Conservation (phyloP, 352 stramenopile species). For the Phytopythium mirpurense region DNA sequence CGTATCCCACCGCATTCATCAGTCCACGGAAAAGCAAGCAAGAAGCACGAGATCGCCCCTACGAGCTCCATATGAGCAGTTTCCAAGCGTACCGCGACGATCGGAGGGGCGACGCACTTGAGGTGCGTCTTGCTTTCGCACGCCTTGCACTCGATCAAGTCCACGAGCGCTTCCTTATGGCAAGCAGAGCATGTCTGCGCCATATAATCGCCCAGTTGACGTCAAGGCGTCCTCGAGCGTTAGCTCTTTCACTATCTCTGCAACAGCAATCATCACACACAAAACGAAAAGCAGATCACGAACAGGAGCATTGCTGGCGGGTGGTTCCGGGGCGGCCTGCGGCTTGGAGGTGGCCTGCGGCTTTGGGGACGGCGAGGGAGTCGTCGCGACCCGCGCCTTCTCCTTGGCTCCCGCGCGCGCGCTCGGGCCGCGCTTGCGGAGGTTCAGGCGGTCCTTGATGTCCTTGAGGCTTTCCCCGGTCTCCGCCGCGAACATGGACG, state of each 20-base stretch:
- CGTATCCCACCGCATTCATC: background rate
- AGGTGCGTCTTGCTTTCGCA: conserved; percentile 57
- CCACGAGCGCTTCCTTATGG: conserved; percentile 34
- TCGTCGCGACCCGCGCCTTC: conserved; percentile 24
- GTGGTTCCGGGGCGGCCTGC: conserved; percentile 1
- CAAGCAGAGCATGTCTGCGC: conserved; percentile 41
- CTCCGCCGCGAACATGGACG: conserved; percentile 65
- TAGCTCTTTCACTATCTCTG: background rate
- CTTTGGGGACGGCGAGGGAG: conserved; percentile 3
- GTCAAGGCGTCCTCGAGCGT: too few species aligned
- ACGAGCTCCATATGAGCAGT: too few species aligned
- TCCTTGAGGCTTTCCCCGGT: conserved; percentile 73
- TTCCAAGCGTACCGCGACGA: conserved; percentile 26
- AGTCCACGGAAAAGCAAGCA: background rate
- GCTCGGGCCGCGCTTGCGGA: conserved; percentile 62
- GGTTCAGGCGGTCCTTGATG: conserved; percentile 71
- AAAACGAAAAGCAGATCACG: too few species aligned
- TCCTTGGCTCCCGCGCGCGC: conserved; percentile 51
- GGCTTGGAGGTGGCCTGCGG: conserved; percentile 14
- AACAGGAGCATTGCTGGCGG: conserved; percentile 12
- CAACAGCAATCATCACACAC: too few species aligned
- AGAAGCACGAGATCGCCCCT: too few species aligned
- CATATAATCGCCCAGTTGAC: too few species aligned
- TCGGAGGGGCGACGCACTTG: conserved; percentile 34
- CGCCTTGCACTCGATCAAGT: conserved; percentile 43